Base-by-base conservation (phyloP, 139 green algal genomes). In the Chlorella sorokiniana region DNA sequence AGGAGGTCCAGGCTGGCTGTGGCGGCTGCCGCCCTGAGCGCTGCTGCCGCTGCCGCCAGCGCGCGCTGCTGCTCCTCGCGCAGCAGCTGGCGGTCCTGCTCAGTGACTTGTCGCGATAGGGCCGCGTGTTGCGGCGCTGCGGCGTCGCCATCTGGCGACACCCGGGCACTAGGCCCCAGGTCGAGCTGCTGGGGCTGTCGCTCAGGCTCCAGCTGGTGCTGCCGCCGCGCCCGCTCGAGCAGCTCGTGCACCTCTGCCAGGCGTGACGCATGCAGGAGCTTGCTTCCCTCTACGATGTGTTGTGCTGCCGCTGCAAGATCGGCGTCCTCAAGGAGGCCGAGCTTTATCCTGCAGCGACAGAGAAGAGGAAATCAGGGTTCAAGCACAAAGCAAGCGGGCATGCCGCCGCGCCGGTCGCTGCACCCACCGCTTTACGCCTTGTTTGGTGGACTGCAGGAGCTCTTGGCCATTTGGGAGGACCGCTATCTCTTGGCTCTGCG, bases 261-360 rank as follows among this genome's bases (percentile, higher is more conserved):
- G 84, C 95, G 94, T 31, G 79, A 91, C 0, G 88, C 82, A 63
- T 94, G 90, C n/a, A 97, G 94, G 8, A 95, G 90, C 82, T 95
- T 97, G 88, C 88, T 94, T 33, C 92, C 94, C 2, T 91, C 87
- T 6, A 95, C 86, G 31, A 97, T 86, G 54, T 94, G 88, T n/a
- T 85, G 72, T 1, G 92, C 93, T 14, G 94, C 65, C 10, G 79
- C n/a, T 0, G 73, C 67, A 4, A 96, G 77, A 54, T 95, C 88
- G n/a, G 79, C 89, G 16, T 84, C 82, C 7, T 84, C 86, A 11
- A 68, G 86, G 1, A 95, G 27, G 37, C 31, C 38, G 2, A 84
- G 83, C 81, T 89, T 91, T 29, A 97, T 87, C 10, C 91, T 93
- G 44, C 95, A 90, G 72, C 86, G 91, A 87, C 45, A 35, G 33